These are phyloP conservation scores for Panaeolus cyanescens DNA, from an alignment of 768 basidiomycete genomes.

Conservation along the genomic window DNA sequence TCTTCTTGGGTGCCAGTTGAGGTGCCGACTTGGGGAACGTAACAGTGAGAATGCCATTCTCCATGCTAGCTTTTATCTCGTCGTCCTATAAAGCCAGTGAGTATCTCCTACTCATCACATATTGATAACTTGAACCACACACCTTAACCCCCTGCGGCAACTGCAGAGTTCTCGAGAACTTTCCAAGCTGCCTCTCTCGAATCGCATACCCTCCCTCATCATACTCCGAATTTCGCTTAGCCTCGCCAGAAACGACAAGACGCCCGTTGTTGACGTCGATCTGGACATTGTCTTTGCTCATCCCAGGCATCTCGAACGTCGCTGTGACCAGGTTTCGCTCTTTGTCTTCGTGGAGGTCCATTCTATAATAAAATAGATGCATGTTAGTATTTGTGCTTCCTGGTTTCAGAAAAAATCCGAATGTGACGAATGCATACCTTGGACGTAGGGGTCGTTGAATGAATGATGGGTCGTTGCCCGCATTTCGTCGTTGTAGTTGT, in stretches of 20 bases:
- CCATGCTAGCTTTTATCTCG: conserved; percentile 41
- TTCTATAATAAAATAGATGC: conserved; percentile 30
- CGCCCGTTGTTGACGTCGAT: conserved; percentile 53
- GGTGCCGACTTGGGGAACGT: conserved; percentile 52
- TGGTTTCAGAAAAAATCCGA: not conserved
- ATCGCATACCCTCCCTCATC: conserved; percentile 41
- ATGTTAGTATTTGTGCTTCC: not conserved
- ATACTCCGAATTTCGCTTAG: conserved; percentile 28
- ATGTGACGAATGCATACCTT: conserved; percentile 20
- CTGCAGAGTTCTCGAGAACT: conserved; percentile 45
- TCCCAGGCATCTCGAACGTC: conserved; percentile 58
- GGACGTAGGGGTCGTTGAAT: conserved; percentile 27
- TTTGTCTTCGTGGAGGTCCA: conserved; percentile 55
- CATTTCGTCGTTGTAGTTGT: conserved; percentile 7
- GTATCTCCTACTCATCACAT: not conserved
- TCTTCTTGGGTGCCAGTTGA: conserved; percentile 25
- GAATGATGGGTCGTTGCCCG: conserved; percentile 15
- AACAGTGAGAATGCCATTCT: conserved; percentile 52
- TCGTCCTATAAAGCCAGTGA: conserved; percentile 28
- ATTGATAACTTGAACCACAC: conserved; percentile 17
- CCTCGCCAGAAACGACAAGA: conserved; percentile 55
- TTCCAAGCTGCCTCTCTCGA: conserved; percentile 50
- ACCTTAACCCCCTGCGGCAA: conserved; percentile 59
- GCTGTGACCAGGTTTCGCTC: conserved; percentile 52
- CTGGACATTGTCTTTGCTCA: conserved; percentile 49